Evolutionary conservation across 2,329 filamentous ascomycete species (phyloP).

Genomic region (Calonectria pauciramosa): DNA sequence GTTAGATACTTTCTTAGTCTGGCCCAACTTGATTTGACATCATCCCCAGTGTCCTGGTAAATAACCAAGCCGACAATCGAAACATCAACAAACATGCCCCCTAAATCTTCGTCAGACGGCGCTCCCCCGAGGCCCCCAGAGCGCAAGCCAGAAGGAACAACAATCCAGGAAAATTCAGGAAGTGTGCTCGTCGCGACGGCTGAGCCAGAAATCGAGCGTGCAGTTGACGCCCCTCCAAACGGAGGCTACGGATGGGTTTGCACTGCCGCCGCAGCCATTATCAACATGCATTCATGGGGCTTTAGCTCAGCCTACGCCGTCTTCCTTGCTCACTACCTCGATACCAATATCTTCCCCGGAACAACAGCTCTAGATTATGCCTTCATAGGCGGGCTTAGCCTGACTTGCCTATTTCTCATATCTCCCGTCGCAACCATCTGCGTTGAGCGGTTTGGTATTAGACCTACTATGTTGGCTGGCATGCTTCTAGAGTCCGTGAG

Average conservation of each 20-base stretch:
- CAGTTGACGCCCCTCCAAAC: slow-evolving; percentile 58
- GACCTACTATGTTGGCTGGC: slow-evolving; percentile 73
- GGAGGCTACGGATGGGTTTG: slow-evolving; percentile 70
- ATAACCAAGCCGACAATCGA: too few relatives aligned
- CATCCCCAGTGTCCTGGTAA: too few relatives aligned
- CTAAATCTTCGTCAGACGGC: too few relatives aligned
- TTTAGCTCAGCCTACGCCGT: slow-evolving; percentile 69
- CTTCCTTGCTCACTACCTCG: slow-evolving; percentile 70
- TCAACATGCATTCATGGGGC: slow-evolving; percentile 82
- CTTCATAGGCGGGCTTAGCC: slow-evolving; percentile 72
- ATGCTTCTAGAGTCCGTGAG: slow-evolving; percentile 73
- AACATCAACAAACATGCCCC: too few relatives aligned
- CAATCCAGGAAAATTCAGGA: too few relatives aligned
- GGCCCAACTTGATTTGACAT: too few relatives aligned
- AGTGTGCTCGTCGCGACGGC: too few relatives aligned
- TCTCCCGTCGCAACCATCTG: slow-evolving; percentile 76
- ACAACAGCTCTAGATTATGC: slow-evolving; percentile 78
- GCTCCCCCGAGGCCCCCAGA: too few relatives aligned
- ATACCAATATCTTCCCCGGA: slow-evolving; percentile 71
- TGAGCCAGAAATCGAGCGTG: too few relatives aligned
- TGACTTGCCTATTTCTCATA: slow-evolving; percentile 69
- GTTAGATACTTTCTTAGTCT: too few relatives aligned
- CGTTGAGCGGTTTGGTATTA: slow-evolving; percentile 74
- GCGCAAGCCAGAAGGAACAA: too few relatives aligned
- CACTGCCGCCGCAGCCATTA: slow-evolving; percentile 55